phyloP scores from a whole-genome alignment of 2,329 filamentous ascomycete species.

The Orbilia blumenaviensis region DNA sequence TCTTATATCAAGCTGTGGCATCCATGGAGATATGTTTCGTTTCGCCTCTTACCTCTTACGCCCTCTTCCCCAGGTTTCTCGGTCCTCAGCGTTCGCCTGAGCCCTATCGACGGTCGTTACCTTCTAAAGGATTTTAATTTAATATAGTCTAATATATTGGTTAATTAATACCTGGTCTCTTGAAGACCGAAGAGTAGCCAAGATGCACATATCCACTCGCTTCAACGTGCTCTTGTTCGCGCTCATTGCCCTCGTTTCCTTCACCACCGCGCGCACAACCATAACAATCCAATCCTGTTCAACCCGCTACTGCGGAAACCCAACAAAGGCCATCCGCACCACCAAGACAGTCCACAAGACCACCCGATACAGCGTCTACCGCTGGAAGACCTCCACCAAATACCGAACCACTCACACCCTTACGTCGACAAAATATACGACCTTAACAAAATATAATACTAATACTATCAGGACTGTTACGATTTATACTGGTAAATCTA shows the following conservation, averaged over 20 bases:
- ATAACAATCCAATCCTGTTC: slow-evolving; percentile 21
- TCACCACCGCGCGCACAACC: slow-evolving; percentile 10
- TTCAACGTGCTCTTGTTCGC: slow-evolving; percentile 16
- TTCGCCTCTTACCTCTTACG: too few species aligned
- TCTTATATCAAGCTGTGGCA: too few species aligned
- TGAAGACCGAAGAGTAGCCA: neutral
- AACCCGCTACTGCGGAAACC: slow-evolving; percentile 15
- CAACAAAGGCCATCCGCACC: neutral
- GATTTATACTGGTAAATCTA: neutral
- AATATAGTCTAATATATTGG: too few species aligned
- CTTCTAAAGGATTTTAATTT: neutral
- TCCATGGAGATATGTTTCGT: too few species aligned
- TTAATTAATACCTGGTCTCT: too few species aligned
- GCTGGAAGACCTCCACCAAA: slow-evolving; percentile 31
- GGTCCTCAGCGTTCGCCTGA: too few species aligned
- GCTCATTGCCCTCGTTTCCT: slow-evolving; percentile 18
- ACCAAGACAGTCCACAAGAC: slow-evolving; percentile 13
- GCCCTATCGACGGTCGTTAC: neutral
- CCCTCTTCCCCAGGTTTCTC: too few species aligned
- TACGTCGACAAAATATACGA: neutral
- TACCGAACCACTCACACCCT: neutral
- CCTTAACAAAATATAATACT: neutral
- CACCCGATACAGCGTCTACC: slow-evolving; percentile 2
- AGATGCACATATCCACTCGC: slow-evolving; percentile 11
- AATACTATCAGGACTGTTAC: neutral